Conservation (phyloP, 805 yeast species). For the Candida hispaniensis region DNA sequence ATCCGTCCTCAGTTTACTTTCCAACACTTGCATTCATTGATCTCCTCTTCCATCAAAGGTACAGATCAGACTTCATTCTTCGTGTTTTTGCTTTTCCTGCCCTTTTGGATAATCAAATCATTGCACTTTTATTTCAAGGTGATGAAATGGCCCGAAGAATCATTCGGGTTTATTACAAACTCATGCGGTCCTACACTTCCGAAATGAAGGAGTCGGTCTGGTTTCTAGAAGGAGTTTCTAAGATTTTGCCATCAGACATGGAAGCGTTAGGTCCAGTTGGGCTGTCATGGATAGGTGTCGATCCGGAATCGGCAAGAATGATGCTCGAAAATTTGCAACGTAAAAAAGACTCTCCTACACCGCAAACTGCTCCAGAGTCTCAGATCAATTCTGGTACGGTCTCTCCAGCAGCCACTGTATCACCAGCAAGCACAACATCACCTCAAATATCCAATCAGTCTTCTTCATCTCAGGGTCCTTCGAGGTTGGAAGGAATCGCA, state of each 20-base stretch:
- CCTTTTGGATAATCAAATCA: conserved; percentile 65
- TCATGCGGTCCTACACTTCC: conserved; percentile 68
- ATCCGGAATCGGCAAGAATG: conserved; percentile 15
- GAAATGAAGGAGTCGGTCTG: conserved; percentile 86
- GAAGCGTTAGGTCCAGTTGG: conserved; percentile 53
- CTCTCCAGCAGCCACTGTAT: too few species aligned
- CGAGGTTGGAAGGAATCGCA: conserved; percentile 7
- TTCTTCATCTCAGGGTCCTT: conserved; percentile 8
- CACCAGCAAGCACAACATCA: too few species aligned
- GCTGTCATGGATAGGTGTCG: conserved; percentile 13
- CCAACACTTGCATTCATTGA: conserved; percentile 81
- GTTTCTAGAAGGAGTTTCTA: conserved; percentile 87
- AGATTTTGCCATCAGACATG: conserved; percentile 82
- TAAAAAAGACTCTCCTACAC: conserved; percentile 8
- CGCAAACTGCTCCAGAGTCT: conserved; percentile 8
- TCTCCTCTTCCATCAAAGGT: conserved; percentile 63
- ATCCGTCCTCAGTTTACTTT: conserved; percentile 70
- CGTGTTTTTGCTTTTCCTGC: conserved; percentile 92
- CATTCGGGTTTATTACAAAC: conserved; percentile 76
- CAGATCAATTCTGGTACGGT: too few species aligned
- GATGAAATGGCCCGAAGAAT: conserved; percentile 84
- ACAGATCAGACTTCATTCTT: conserved; percentile 74
- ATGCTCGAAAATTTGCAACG: conserved; percentile 13
- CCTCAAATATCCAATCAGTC: conserved; percentile 6
- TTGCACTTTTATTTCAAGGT: conserved; percentile 69